phyloP scores from a whole-genome alignment of 495 filamentous ascomycete species.

The Aspergillus hancockii region DNA sequence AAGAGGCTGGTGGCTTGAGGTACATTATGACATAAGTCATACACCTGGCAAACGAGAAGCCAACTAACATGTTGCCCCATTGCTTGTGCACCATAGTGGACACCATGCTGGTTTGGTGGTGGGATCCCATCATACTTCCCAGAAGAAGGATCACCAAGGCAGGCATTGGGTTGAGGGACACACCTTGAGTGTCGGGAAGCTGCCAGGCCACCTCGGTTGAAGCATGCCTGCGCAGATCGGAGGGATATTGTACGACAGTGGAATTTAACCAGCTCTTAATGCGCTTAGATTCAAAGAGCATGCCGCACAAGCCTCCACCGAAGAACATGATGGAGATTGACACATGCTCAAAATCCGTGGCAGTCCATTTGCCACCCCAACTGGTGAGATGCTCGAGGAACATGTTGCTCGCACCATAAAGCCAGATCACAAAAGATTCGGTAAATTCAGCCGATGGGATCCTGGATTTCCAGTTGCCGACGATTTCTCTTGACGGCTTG shows the following conservation, averaged over 20 bases:
- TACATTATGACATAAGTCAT: slow-evolving; percentile 81
- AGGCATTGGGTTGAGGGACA: slow-evolving; percentile 88
- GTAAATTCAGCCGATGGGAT: slow-evolving; percentile 83
- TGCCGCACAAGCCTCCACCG: slow-evolving; percentile 92
- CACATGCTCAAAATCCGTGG: slow-evolving; percentile 86
- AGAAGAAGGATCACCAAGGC: slow-evolving; percentile 81
- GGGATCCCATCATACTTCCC: slow-evolving; percentile 92
- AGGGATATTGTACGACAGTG: slow-evolving; percentile 47
- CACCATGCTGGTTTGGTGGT: slow-evolving; percentile 81
- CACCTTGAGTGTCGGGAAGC: slow-evolving; percentile 65
- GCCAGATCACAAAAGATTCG: slow-evolving; percentile 84
- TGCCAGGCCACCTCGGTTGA: slow-evolving; percentile 52
- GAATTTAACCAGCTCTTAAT: slow-evolving; percentile 73
- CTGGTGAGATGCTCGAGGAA: slow-evolving; percentile 86
- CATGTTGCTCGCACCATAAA: slow-evolving; percentile 87
- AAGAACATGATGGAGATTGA: slow-evolving; percentile 95
- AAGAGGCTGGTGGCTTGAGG: slow-evolving; percentile 78
- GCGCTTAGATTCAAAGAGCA: slow-evolving; percentile 81
- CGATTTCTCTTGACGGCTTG: slow-evolving; percentile 61
- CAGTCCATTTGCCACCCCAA: slow-evolving; percentile 68
- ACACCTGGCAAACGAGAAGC: slow-evolving; percentile 73
- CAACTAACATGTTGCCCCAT: slow-evolving; percentile 87
- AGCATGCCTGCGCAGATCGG: slow-evolving; percentile 31
- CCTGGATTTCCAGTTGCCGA: slow-evolving; percentile 59
- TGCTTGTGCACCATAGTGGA: slow-evolving; percentile 93